phyloP scores from a whole-genome alignment of 805 yeast species.

The Zygosaccharomyces lentus region DNA sequence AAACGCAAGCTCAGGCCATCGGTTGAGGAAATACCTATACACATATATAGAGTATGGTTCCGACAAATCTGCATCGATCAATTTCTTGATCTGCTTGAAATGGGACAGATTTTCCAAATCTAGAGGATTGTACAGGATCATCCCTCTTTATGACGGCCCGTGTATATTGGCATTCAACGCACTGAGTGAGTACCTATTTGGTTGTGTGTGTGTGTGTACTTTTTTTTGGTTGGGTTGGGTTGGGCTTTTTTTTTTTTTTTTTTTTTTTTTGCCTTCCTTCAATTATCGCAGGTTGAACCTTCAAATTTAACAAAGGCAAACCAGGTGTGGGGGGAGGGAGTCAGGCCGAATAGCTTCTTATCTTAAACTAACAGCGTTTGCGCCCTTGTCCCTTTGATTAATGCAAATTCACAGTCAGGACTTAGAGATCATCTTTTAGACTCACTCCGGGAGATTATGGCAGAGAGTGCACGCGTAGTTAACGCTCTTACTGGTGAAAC shows the following conservation, averaged over 20 bases:
- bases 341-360: too few species aligned
- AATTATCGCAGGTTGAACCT: not conserved
- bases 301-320: not conserved
- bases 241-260: not conserved
- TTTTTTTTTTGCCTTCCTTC: not conserved
- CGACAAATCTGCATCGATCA: slow-evolving; percentile 71
- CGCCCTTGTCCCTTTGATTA: not conserved
- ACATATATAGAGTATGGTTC: slow-evolving; percentile 96
- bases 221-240: not conserved
- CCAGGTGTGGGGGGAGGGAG: not conserved
- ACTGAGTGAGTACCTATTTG: too few species aligned
- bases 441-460: slow-evolving; percentile 9
- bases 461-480: slow-evolving; percentile 18
- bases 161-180: too few species aligned
- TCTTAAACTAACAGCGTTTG: too few species aligned
- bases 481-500: slow-evolving; percentile 46
- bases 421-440: not conserved
- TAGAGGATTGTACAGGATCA: slow-evolving; percentile 24
- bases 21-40: slow-evolving; percentile 80
- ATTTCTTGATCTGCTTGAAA: slow-evolving; percentile 46
- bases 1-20: slow-evolving; percentile 84
- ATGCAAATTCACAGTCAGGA: not conserved
- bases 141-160: not conserved
- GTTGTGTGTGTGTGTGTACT: not conserved
- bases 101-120: slow-evolving; percentile 32